Conservation (phyloP, 768 basidiomycete genomes). For the Exsudoporus frostii region DNA sequence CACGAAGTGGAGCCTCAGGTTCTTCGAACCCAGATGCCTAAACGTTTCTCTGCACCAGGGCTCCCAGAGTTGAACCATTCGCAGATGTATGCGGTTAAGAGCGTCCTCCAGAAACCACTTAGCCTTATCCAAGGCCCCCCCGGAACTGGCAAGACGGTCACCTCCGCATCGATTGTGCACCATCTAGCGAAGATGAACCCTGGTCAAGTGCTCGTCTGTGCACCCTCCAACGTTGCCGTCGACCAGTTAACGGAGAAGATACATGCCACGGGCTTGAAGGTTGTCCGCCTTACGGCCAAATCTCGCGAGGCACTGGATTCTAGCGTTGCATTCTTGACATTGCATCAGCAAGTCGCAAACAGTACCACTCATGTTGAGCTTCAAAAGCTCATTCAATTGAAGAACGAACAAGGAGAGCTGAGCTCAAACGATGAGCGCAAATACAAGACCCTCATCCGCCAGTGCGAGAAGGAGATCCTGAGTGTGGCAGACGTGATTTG, state of each 20-base stretch:
- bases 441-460: constrained; percentile 92
- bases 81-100: constrained; percentile 99
- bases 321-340: constrained; percentile 88
- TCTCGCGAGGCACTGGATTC: constrained; percentile 97
- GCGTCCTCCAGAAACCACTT: constrained; percentile 95
- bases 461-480: constrained; percentile 97
- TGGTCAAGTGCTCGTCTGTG: constrained; percentile 97
- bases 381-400: constrained; percentile 96
- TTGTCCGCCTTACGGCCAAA: constrained; percentile 96
- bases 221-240: constrained; percentile 98
- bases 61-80: constrained; percentile 98
- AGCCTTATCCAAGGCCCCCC: constrained; percentile 98
- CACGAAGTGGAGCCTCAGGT: constrained; percentile 97
- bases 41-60: constrained; percentile 94
- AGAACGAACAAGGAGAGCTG: constrained; percentile 96
- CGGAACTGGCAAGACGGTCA: constrained; percentile 98
- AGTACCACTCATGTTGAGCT: constrained; percentile 94
- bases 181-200: constrained; percentile 99
- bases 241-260: constrained; percentile 99
- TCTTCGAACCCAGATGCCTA: constrained; percentile 89
- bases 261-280: constrained; percentile 97
- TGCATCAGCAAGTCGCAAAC: constrained; percentile 97
- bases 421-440: constrained; percentile 96
- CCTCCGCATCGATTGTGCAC: constrained; percentile 97
- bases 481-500: constrained; percentile 96